A percentile compares a stretch with the other conserved stretches of the same genome.
Evolutionary conservation across 768 basidiomycete genomes (phyloP).

Genomic region (Mycena rebaudengoi): DNA sequence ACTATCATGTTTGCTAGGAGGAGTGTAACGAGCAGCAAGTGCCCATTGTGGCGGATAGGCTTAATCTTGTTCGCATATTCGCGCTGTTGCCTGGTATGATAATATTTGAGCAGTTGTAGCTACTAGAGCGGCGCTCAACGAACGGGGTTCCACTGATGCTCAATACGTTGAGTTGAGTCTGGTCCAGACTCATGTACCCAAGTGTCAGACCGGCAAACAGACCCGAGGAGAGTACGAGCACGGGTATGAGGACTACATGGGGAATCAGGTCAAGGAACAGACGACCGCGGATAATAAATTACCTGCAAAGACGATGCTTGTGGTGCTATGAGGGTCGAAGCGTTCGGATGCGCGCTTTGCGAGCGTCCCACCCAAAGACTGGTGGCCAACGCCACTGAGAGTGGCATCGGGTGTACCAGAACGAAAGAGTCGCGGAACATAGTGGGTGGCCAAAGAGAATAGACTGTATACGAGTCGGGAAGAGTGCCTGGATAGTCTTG

Average conservation of each 20-base stretch:
- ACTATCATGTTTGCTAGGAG: constrained; percentile 81
- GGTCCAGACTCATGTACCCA: constrained; percentile 93
- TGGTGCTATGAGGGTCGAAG: constrained; percentile 40
- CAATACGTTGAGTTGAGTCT: constrained; percentile 89
- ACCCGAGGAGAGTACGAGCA: constrained; percentile 85
- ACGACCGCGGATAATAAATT: neutral
- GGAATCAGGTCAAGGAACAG: neutral
- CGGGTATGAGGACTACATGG: constrained; percentile 68
- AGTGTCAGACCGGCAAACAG: constrained; percentile 92
- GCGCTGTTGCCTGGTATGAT: constrained; percentile 70
- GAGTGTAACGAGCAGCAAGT: constrained; percentile 83
- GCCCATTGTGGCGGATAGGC: constrained; percentile 86
- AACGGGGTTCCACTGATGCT: constrained; percentile 86
- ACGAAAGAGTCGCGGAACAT: constrained; percentile 53
- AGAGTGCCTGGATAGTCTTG: constrained; percentile 41
- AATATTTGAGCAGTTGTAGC: too few species aligned
- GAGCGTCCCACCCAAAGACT: constrained; percentile 22
- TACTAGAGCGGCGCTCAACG: constrained; percentile 34
- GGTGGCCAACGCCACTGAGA: constrained; percentile 3
- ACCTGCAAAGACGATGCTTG: constrained; percentile 48
- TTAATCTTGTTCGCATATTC: constrained; percentile 85
- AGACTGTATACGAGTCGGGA: constrained; percentile 55
- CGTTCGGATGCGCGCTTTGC: constrained; percentile 39
- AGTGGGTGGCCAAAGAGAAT: constrained; percentile 51
- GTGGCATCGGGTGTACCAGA: constrained; percentile 14